phyloP scores from a whole-genome alignment of 495 filamentous ascomycete species.

The Astrothelium subdiscretum region DNA sequence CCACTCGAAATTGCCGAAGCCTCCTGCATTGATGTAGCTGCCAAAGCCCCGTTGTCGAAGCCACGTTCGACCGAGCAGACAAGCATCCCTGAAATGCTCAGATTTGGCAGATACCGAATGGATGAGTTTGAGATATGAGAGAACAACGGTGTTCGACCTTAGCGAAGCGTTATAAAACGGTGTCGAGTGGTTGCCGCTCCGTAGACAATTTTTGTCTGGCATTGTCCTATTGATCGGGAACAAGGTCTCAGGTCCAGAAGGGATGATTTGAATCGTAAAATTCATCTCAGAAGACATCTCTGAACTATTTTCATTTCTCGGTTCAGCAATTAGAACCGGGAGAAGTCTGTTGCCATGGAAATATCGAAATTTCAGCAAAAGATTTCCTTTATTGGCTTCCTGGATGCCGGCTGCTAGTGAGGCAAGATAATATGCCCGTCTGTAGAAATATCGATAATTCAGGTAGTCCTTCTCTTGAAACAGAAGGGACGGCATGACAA shows the following conservation, averaged over 20 bases:
- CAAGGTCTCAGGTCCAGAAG: conserved; percentile 48
- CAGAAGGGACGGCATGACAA: conserved; percentile 66
- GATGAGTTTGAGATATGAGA: conserved; percentile 61
- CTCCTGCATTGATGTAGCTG: conserved; percentile 54
- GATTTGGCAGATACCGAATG: conserved; percentile 54
- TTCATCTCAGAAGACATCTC: conserved; percentile 26
- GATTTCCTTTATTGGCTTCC: conserved; percentile 36
- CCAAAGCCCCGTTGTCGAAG: conserved; percentile 75
- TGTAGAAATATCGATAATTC: conserved; percentile 89
- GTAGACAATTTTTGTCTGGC: conserved; percentile 59
- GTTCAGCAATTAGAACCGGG: conserved; percentile 53
- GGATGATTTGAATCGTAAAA: conserved; percentile 66
- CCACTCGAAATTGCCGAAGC: conserved; percentile 94
- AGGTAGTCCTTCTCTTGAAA: conserved; percentile 93
- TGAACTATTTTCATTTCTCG: conserved; percentile 17
- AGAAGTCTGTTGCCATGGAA: conserved; percentile 69
- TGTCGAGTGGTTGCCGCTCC: conserved; percentile 45
- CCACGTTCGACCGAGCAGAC: conserved; percentile 78
- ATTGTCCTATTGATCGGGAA: conserved; percentile 60
- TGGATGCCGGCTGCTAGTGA: conserved; percentile 60
- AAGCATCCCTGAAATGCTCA: conserved; percentile 65
- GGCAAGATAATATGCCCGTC: conserved; percentile 83
- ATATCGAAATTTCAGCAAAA: conserved; percentile 50
- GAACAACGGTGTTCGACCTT: conserved; percentile 60
- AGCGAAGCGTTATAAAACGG: conserved; percentile 85